A percentile compares a stretch with the other conserved stretches of the same genome.
phyloP scores from a whole-genome alignment of 2,329 filamentous ascomycete genomes.

The Aureobasidium musti region DNA sequence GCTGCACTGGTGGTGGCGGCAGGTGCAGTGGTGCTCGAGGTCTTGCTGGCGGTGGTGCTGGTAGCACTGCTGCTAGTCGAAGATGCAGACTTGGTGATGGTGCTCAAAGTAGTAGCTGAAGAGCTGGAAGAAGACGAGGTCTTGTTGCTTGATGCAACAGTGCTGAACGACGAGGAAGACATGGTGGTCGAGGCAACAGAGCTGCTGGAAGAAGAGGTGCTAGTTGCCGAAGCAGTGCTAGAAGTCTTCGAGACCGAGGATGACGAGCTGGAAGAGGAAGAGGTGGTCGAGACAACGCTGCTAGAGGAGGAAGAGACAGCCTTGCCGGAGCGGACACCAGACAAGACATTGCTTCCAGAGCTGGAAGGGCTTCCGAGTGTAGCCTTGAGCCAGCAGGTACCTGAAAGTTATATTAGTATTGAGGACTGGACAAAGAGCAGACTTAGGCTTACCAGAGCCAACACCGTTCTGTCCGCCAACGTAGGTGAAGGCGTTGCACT shows the following conservation, averaged over 20 bases:
- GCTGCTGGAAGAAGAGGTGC: constrained; percentile 9
- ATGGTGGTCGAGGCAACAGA: constrained; percentile 29
- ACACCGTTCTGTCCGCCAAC: constrained; percentile 29
- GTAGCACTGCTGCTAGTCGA: constrained; percentile 5
- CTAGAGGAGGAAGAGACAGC: constrained; percentile 25
- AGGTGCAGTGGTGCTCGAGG: neutral
- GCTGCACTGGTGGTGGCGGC: neutral
- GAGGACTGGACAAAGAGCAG: neutral
- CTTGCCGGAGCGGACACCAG: constrained; percentile 24
- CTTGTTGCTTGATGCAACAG: neutral
- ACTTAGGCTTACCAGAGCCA: constrained; percentile 25
- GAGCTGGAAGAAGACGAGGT: constrained; percentile 23
- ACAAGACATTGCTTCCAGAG: constrained; percentile 30
- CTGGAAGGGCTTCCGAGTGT: constrained; percentile 25
- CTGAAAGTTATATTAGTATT: neutral
- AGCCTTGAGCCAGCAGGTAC: constrained; percentile 9
- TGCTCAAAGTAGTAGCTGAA: constrained; percentile 9
- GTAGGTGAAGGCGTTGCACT: constrained; percentile 32
- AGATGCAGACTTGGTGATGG: constrained; percentile 18
- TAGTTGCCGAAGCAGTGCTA: neutral
- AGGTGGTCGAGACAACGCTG: constrained; percentile 16
- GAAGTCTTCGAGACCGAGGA: constrained; percentile 2
- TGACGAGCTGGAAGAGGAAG: constrained; percentile 6
- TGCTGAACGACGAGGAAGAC: constrained; percentile 21
- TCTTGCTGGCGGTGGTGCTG: constrained; percentile 12